A percentile compares a stretch with the other conserved stretches of the same genome.
phyloP scores from a whole-genome alignment of 352 stramenopile genomes.

The Pythium sukuiense region DNA sequence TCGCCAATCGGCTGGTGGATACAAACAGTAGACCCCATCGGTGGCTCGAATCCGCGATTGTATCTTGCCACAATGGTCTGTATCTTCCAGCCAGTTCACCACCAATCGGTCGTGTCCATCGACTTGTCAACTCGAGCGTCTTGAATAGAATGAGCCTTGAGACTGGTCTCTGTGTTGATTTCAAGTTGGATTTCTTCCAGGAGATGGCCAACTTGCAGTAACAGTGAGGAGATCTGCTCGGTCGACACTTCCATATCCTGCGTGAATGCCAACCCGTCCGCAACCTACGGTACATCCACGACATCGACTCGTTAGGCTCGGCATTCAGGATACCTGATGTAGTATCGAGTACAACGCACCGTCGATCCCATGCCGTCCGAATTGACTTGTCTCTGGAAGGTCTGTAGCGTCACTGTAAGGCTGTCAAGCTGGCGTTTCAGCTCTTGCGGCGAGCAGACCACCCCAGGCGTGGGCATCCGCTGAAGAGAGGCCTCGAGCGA shows the following conservation, averaged over 20 bases:
- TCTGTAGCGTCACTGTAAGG: slow-evolving; percentile 31
- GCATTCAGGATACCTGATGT: no score
- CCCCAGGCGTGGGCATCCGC: slow-evolving; percentile 35
- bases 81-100: slow-evolving; percentile 5
- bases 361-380: slow-evolving; percentile 22
- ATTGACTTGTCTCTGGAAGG: slow-evolving; percentile 32
- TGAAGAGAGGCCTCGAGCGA: slow-evolving; percentile 39
- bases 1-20: slow-evolving; percentile 30
- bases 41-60: not conserved
- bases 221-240: slow-evolving; percentile 26
- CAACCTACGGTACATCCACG: slow-evolving; percentile 22
- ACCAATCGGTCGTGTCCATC: slow-evolving; percentile 15
- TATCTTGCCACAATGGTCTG: not conserved
- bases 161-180: slow-evolving; percentile 41
- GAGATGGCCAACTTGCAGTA: slow-evolving; percentile 44
- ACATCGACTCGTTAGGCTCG: not conserved
- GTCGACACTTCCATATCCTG: slow-evolving; percentile 31
- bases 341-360: slow-evolving; percentile 16
- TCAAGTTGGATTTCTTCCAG: slow-evolving; percentile 39
- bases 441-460: slow-evolving; percentile 29
- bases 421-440: slow-evolving; percentile 37
- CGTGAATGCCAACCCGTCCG: slow-evolving; percentile 33
- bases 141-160: slow-evolving; percentile 45
- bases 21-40: slow-evolving; percentile 13
- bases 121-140: slow-evolving; percentile 19